phyloP scores from a whole-genome alignment of 2,329 filamentous ascomycete species.

The Curvularia verruculosa region DNA sequence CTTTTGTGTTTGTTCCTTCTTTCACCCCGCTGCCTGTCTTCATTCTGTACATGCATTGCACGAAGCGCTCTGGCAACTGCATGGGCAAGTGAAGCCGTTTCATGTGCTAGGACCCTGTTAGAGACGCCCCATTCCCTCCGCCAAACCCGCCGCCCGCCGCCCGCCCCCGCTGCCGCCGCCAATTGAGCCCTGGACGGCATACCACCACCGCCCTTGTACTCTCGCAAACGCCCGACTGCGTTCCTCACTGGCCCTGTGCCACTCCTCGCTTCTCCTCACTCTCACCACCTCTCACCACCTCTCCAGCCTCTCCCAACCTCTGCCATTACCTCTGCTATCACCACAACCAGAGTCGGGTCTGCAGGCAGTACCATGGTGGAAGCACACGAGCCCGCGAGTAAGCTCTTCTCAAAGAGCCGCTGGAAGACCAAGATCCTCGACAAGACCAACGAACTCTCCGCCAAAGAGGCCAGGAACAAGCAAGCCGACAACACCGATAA shows the following conservation, averaged over 20 bases:
- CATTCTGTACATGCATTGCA: neutral
- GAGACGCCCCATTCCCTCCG: slow-evolving; percentile 11
- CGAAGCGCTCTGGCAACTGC: slow-evolving; percentile 8
- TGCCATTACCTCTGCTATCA: neutral
- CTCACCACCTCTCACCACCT: neutral
- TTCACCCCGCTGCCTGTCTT: neutral
- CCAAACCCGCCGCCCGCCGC: slow-evolving; percentile 7
- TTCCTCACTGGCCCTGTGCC: slow-evolving; percentile 1
- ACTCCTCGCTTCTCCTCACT: neutral
- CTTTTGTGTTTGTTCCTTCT: neutral
- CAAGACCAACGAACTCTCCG: slow-evolving; percentile 43
- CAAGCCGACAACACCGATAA: slow-evolving; percentile 17
- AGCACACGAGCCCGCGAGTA: slow-evolving; percentile 35
- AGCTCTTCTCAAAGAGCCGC: slow-evolving; percentile 51
- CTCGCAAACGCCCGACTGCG: neutral
- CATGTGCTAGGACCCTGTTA: slow-evolving; percentile 15
- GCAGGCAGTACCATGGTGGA: slow-evolving; percentile 41
- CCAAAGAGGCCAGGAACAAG: slow-evolving; percentile 37
- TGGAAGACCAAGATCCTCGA: slow-evolving; percentile 60
- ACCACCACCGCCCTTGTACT: slow-evolving; percentile 4
- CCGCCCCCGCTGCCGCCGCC: slow-evolving; percentile 4
- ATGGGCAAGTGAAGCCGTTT: slow-evolving; percentile 10
- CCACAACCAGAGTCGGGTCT: neutral
- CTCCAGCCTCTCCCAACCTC: neutral
- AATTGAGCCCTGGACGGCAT: slow-evolving; percentile 5